Evolutionary conservation across 2,329 filamentous ascomycete species (phyloP).

Genomic region (Aspergillus ibericus): DNA sequence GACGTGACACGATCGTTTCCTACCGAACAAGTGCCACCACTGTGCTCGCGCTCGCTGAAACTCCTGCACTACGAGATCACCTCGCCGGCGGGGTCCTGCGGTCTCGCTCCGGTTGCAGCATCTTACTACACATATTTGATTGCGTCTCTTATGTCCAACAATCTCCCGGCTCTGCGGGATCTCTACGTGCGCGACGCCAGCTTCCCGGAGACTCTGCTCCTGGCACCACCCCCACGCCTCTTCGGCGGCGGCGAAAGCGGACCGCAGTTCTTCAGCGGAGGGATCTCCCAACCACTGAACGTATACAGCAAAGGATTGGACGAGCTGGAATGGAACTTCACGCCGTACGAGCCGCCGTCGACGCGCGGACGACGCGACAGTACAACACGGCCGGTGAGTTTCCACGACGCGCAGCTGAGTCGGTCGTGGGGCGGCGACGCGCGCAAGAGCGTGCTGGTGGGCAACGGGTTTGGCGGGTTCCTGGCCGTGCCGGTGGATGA

Average conservation of each 20-base stretch:
- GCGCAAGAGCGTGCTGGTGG: conserved; percentile 63
- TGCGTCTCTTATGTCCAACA: conserved; percentile 73
- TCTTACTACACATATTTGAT: conserved; percentile 85
- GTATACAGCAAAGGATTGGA: conserved; percentile 68
- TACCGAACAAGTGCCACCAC: conserved; percentile 57
- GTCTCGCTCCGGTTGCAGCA: conserved; percentile 51
- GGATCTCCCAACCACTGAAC: conserved; percentile 58
- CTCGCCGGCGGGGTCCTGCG: conserved; percentile 56
- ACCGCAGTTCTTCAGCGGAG: conserved; percentile 25
- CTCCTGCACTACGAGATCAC: conserved; percentile 83
- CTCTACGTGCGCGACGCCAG: conserved; percentile 83
- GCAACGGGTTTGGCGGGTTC: conserved; percentile 67
- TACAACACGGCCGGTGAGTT: conserved; percentile 47
- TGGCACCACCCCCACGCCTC: conserved; percentile 63
- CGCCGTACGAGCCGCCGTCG: conserved; percentile 54
- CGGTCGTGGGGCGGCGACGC: conserved; percentile 61
- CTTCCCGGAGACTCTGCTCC: conserved; percentile 77
- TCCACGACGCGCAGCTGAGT: conserved; percentile 48
- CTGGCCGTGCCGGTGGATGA: conserved; percentile 61
- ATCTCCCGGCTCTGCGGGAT: conserved; percentile 69
- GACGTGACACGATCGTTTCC: conserved; percentile 60
- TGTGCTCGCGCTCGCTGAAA: conserved; percentile 68
- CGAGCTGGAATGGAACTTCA: conserved; percentile 68
- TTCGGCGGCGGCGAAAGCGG: conserved; percentile 45
- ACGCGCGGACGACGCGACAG: conserved; percentile 38